Conservation (phyloP, 2,329 filamentous ascomycete species). For the Xylaria sp. region DNA sequence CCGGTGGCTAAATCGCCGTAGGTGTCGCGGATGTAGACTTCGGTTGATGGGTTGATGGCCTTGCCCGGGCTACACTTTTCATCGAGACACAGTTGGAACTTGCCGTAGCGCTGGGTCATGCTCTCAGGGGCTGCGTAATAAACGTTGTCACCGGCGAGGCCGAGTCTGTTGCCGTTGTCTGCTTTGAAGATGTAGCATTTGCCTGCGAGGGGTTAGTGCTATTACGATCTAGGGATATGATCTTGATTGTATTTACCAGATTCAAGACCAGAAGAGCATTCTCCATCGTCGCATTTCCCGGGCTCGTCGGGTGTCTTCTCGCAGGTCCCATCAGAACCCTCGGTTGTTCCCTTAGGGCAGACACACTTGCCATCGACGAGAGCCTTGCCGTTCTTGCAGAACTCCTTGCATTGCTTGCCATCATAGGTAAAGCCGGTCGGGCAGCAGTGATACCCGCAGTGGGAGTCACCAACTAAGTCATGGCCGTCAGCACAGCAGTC, state of each 20-base stretch:
- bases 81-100: conserved; percentile 32
- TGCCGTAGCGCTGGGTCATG: conserved; percentile 32
- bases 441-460: conserved; percentile 32
- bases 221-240: background rate
- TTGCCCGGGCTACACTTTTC: conserved; percentile 22
- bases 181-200: conserved; percentile 32
- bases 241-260: conserved; percentile 22
- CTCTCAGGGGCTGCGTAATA: conserved; percentile 27
- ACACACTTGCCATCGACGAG: conserved; percentile 32
- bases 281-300: conserved; percentile 8
- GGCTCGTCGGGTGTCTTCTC: conserved; percentile 15
- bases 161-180: conserved; percentile 31
- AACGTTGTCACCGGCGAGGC: conserved; percentile 14
- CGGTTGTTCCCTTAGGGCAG: conserved; percentile 27
- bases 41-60: conserved; percentile 22
- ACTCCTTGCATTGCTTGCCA: conserved; percentile 25
- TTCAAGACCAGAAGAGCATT: conserved; percentile 33
- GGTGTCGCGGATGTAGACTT: conserved; percentile 30
- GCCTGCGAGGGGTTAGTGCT: conserved; percentile 15
- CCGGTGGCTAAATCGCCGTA: conserved; percentile 29
- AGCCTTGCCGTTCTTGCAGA: conserved; percentile 28
- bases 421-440: conserved; percentile 29
- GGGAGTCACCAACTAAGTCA: conserved; percentile 23
- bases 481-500: conserved; percentile 36
- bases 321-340: conserved; percentile 26